Conservation (phyloP, 176 grass and related monocot species). For the Ampelocalamus luodianensis region DNA sequence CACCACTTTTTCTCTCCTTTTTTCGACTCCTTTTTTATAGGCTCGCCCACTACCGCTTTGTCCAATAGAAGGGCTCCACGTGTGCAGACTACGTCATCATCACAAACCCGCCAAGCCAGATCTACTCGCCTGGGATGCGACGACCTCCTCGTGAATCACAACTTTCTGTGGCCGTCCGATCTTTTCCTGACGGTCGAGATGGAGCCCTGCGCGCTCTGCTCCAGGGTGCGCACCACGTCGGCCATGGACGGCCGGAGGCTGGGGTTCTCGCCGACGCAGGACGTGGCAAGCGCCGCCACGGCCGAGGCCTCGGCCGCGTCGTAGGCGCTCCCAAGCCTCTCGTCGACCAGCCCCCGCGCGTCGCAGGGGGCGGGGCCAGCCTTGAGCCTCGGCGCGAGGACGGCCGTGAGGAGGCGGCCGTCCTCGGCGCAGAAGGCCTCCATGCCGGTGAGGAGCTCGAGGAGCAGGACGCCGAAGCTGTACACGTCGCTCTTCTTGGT, state of each 20-base stretch:
- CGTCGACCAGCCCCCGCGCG: conserved; percentile 52
- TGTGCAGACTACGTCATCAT: conserved; percentile 29
- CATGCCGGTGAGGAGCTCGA: conserved; percentile 84
- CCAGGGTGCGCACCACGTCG: conserved; percentile 65
- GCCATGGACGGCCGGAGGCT: conserved; percentile 75
- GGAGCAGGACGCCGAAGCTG: conserved; percentile 91
- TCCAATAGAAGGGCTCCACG: conserved; percentile 39
- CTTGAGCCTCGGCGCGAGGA: conserved; percentile 55
- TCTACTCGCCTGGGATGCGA: conserved; percentile 46
- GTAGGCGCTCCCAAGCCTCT: conserved; percentile 55
- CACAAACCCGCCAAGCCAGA: conserved; percentile 46
- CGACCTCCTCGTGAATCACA: conserved; percentile 40
- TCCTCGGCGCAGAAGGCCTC: conserved; percentile 78
- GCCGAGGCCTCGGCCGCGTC: conserved; percentile 51
- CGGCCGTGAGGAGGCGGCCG: conserved; percentile 63
- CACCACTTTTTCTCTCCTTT: conserved; percentile 17
- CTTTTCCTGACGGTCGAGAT: conserved; percentile 48
- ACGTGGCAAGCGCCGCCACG: conserved; percentile 47
- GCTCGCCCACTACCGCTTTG: conserved; percentile 50
- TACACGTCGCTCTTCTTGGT: conserved; percentile 98
- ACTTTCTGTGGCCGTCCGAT: conserved; percentile 41
- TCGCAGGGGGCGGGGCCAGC: background rate
- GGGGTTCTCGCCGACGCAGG: conserved; percentile 66
- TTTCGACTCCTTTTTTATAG: conserved; percentile 16
- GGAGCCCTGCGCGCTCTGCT: conserved; percentile 41